Evolutionary conservation across 306 rosid species (phyloP), one percentile per base, ranked within the genome.

Genomic region (Carpinus fangiana): DNA sequence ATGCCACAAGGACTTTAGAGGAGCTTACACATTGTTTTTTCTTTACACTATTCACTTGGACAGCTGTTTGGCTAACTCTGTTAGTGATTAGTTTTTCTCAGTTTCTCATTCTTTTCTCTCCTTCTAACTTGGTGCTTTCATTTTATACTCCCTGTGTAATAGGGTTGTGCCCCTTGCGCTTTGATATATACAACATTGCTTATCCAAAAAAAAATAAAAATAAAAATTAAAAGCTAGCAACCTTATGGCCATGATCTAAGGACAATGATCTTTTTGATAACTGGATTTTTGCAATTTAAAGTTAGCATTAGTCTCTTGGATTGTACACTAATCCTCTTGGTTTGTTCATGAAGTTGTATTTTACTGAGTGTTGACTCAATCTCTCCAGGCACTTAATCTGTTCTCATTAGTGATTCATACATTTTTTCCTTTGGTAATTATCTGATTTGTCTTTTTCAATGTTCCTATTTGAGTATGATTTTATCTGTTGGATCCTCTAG

Each of bases 291-390:
- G 72, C 31, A 23, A 41, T 16, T 62, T 0, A 2, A 0, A 62
- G 43, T 62, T 62, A 62, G 43, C 69, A 5, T 62, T 62, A 62
- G 36, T 28, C 17, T 62, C n/a, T 62, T 62, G 69, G n/a, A 28
- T 62, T 10, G 36, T 31, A 62, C 36, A 31, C 26, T 28, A 28
- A 61, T 34, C 9, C n/a, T 61, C 17, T 2, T n/a, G 23, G 21
- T 17, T 18, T 55, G 61, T 55, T 16, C 2, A 52, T 17, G 0
- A 20, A 20, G 31, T 56, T 9, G 11, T 28, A 16, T 34, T 28
- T 62, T 62, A 5, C 36, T 13, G 3, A 31, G 41, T 62, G 45
- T 31, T 62, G 45, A 2, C 45, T 28, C 43, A 12, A 26, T 66
- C 1, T 17, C 41, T n/a, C 8, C 50, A 36, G 41, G 20, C 12